Evolutionary conservation across 2,329 filamentous ascomycete genomes (phyloP).

Genomic region (Trichoderma sp.): DNA sequence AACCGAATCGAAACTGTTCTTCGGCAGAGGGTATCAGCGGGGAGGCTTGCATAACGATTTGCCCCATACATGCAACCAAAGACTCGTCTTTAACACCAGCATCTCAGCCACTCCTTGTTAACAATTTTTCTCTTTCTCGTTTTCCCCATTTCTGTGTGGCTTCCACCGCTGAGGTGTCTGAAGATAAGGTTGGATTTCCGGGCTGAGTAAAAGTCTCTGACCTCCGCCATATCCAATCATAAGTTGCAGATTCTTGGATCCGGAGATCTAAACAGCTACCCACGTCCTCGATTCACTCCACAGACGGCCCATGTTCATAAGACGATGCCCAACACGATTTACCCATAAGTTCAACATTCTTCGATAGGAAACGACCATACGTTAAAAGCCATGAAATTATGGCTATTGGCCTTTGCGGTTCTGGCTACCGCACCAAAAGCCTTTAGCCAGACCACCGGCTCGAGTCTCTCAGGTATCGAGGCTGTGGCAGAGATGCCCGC

Average conservation of each 20-base stretch:
- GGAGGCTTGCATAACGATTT: neutral
- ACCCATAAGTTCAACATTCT: neutral
- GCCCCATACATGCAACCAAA: constrained; percentile 5
- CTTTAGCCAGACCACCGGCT: neutral
- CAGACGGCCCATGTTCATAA: neutral
- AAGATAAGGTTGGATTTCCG: neutral
- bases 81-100: neutral
- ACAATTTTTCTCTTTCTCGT: neutral
- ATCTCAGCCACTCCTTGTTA: constrained; percentile 2
- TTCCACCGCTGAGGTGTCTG: neutral
- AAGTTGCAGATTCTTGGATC: neutral
- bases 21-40: constrained; percentile 1
- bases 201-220: neutral
- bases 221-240: neutral
- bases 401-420: constrained; percentile 1
- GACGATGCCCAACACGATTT: neutral
- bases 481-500: constrained; percentile 29
- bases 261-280: neutral
- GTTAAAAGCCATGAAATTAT: neutral
- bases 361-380: neutral
- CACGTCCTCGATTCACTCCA: neutral
- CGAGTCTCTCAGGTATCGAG: neutral
- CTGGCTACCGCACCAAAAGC: constrained; percentile 17
- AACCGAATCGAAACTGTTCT: neutral
- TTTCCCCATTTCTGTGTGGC: neutral